These are phyloP conservation scores for Phytophthora gonapodyides DNA, from an alignment of 352 stramenopile genomes.

Conservation along the genomic window DNA sequence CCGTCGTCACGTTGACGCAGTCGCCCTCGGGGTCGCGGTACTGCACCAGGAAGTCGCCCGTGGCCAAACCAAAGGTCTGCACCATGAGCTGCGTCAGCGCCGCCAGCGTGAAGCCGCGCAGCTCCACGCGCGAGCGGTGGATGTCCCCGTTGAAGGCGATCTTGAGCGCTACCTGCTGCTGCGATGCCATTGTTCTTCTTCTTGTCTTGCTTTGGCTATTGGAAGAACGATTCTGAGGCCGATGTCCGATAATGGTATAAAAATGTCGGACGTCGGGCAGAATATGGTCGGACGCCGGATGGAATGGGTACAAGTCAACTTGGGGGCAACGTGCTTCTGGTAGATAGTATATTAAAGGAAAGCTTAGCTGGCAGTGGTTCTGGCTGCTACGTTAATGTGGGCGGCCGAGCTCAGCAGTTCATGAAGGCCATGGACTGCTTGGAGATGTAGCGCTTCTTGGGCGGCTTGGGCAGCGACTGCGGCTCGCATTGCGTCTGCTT, in stretches of 20 bases:
- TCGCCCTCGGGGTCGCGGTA: constrained; percentile 71
- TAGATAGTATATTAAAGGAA: too few relatives aligned
- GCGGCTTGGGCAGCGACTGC: constrained; percentile 9
- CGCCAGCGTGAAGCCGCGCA: constrained; percentile 52
- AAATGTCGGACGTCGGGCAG: too few relatives aligned
- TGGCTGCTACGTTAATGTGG: too few relatives aligned
- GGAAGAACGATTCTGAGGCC: too few relatives aligned
- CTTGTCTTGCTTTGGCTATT: too few relatives aligned
- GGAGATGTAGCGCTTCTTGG: constrained; percentile 27
- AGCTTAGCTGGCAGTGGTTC: too few relatives aligned
- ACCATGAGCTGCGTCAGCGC: constrained; percentile 59
- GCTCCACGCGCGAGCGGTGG: constrained; percentile 72
- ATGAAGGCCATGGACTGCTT: constrained; percentile 22
- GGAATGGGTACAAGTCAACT: too few relatives aligned
- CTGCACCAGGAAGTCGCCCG: constrained; percentile 66
- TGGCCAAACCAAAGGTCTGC: constrained; percentile 57
- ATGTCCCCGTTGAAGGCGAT: constrained; percentile 80
- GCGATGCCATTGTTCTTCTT: constrained; percentile 2
- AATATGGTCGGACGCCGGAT: too few relatives aligned
- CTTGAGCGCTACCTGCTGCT: constrained; percentile 68
- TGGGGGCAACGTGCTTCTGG: too few relatives aligned
- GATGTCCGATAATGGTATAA: too few relatives aligned
- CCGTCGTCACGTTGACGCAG: constrained; percentile 64
- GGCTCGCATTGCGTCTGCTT: constrained; percentile 2
- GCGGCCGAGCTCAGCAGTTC: constrained; percentile 1